These are phyloP conservation scores for Aspergillus ruber DNA, from an alignment of 2,329 filamentous ascomycete genomes.

Conservation along the genomic window DNA sequence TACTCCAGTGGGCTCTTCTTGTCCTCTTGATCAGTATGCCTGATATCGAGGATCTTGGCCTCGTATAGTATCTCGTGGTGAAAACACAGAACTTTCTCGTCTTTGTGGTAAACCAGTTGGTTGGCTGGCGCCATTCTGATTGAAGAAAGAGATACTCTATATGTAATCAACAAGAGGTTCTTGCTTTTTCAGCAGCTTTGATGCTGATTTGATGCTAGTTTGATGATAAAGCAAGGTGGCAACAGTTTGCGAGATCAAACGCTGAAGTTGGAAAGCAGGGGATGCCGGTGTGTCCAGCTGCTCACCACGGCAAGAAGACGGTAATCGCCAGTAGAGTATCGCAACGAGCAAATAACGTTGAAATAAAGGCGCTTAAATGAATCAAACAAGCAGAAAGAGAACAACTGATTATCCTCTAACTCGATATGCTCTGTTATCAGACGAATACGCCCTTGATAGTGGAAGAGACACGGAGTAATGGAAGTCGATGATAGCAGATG, in stretches of 20 bases:
- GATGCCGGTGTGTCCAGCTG: background rate
- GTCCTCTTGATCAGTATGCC: constrained; percentile 54
- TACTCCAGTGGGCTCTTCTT: constrained; percentile 75
- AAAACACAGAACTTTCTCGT: constrained; percentile 94
- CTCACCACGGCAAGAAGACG: background rate
- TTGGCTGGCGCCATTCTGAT: constrained; percentile 56
- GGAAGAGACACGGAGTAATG: background rate
- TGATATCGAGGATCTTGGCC: constrained; percentile 84
- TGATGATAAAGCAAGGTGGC: background rate
- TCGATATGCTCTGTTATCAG: background rate
- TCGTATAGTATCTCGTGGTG: constrained; percentile 97
- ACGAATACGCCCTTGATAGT: background rate
- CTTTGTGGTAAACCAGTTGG: constrained; percentile 57
- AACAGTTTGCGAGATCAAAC: too few species aligned
- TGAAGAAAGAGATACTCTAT: constrained; percentile 11
- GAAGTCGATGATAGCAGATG: too few species aligned
- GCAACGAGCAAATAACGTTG: background rate
- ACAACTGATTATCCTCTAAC: background rate
- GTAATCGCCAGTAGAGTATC: background rate
- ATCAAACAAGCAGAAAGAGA: background rate
- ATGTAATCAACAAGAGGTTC: background rate
- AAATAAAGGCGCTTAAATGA: background rate
- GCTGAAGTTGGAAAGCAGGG: background rate
- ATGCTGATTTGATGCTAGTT: background rate
- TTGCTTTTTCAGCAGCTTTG: background rate